Evolutionary conservation across 495 filamentous ascomycete genomes (phyloP).

Genomic region (Chaetomium tenue): DNA sequence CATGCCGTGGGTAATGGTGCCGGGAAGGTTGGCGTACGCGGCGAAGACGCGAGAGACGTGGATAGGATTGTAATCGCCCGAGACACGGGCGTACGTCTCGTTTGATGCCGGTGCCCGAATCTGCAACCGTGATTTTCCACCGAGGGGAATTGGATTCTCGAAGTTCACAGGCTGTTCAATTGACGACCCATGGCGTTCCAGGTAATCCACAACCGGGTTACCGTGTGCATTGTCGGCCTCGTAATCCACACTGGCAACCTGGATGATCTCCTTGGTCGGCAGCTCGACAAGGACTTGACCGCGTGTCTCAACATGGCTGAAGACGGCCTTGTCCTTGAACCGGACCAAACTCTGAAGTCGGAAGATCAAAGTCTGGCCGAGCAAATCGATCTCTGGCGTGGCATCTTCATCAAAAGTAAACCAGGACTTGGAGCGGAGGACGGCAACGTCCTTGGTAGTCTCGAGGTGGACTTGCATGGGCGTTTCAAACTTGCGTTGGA

Average conservation of each 20-base stretch:
- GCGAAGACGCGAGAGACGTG: constrained; percentile 97
- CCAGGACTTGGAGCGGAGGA: constrained; percentile 95
- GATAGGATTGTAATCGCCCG: constrained; percentile 97
- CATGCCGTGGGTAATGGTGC: constrained; percentile 99
- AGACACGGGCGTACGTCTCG: constrained; percentile 95
- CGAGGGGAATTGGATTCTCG: constrained; percentile 93
- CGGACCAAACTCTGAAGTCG: constrained; percentile 83
- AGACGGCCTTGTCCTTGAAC: constrained; percentile 93
- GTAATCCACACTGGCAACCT: constrained; percentile 93
- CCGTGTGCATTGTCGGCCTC: constrained; percentile 85
- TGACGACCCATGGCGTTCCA: constrained; percentile 83
- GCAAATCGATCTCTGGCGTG: constrained; percentile 77
- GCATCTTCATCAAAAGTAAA: constrained; percentile 64
- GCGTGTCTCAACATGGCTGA: constrained; percentile 86
- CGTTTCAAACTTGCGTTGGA: constrained; percentile 93
- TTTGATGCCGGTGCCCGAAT: constrained; percentile 94
- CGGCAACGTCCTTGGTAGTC: constrained; percentile 85
- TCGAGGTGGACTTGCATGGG: constrained; percentile 90
- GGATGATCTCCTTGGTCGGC: constrained; percentile 95
- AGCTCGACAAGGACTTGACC: constrained; percentile 92
- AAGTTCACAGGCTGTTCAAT: constrained; percentile 98
- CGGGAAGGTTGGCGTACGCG: constrained; percentile 88
- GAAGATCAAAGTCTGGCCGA: constrained; percentile 94
- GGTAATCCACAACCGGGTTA: constrained; percentile 95
- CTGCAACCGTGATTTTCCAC: constrained; percentile 81